These are phyloP conservation scores for Cytospora mali DNA, from an alignment of 2,329 filamentous ascomycete species.

Conservation along the genomic window DNA sequence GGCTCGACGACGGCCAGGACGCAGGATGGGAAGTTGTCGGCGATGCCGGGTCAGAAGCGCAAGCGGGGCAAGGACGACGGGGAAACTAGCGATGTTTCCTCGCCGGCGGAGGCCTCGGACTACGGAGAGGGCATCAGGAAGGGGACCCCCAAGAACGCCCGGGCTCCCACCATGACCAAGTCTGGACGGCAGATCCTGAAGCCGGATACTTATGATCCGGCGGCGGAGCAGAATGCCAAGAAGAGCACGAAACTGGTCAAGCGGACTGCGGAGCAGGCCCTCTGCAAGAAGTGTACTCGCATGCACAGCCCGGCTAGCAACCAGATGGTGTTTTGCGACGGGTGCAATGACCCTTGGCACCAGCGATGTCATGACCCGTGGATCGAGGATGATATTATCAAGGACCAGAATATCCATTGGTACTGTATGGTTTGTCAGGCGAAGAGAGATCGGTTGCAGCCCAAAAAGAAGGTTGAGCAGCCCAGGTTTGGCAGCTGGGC, in stretches of 20 bases:
- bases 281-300: conserved; percentile 74
- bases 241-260: conserved; percentile 54
- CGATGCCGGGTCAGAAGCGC: conserved; percentile 26
- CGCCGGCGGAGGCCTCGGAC: conserved; percentile 25
- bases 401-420: conserved; percentile 70
- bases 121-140: conserved; percentile 41
- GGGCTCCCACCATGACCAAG: conserved; percentile 68
- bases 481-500: conserved; percentile 38
- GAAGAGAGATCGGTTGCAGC: conserved; percentile 41
- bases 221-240: conserved; percentile 47
- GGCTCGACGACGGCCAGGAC: not conserved
- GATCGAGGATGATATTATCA: conserved; percentile 70
- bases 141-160: conserved; percentile 35
- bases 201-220: conserved; percentile 64
- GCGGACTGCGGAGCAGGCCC: conserved; percentile 60
- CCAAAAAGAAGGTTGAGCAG: conserved; percentile 31
- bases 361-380: conserved; percentile 78
- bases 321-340: conserved; percentile 84
- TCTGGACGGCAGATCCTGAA: conserved; percentile 74
- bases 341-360: conserved; percentile 79
- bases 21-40: conserved; percentile 8
- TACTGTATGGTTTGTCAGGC: conserved; percentile 65
- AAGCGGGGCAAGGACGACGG: conserved; percentile 30
- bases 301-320: conserved; percentile 73
- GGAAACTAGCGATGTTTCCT: conserved; percentile 28